A percentile compares a stretch with the other conserved stretches of the same genome.
Conservation (phyloP, 2,329 filamentous ascomycete species). For the Ceratocystis eucalypticola region DNA sequence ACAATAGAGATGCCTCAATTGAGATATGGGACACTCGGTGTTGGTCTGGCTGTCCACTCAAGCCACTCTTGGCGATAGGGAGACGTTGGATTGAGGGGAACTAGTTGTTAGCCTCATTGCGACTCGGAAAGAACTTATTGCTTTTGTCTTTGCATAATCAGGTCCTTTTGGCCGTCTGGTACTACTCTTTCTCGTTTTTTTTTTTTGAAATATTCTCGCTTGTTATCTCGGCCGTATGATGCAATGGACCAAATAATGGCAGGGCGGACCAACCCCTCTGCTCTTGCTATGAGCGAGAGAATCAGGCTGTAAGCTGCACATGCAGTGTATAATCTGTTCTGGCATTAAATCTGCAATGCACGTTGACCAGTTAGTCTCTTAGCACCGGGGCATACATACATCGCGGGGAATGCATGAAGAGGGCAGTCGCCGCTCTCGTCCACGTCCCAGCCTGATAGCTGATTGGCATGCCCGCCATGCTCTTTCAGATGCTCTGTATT, state of each 20-base stretch:
- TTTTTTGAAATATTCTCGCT: neutral
- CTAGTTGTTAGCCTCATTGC: neutral
- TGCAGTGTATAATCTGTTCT: neutral
- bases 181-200: neutral
- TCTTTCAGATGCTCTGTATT: neutral
- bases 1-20: neutral
- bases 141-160: neutral
- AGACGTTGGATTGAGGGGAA: neutral
- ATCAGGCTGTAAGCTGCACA: neutral
- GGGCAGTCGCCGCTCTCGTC: neutral
- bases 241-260: neutral
- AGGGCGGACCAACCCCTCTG: neutral
- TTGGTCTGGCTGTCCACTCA: neutral
- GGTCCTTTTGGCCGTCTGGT: neutral
- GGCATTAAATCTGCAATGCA: neutral
- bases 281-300: neutral
- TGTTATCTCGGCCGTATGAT: neutral
- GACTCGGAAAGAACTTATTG: neutral
- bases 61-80: neutral
- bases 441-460: neutral
- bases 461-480: neutral
- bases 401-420: neutral
- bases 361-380: neutral
- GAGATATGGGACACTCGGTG: neutral
- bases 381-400: neutral